phyloP scores from a whole-genome alignment of 164 flowering plant genomes.

The Taxillus chinensis region DNA sequence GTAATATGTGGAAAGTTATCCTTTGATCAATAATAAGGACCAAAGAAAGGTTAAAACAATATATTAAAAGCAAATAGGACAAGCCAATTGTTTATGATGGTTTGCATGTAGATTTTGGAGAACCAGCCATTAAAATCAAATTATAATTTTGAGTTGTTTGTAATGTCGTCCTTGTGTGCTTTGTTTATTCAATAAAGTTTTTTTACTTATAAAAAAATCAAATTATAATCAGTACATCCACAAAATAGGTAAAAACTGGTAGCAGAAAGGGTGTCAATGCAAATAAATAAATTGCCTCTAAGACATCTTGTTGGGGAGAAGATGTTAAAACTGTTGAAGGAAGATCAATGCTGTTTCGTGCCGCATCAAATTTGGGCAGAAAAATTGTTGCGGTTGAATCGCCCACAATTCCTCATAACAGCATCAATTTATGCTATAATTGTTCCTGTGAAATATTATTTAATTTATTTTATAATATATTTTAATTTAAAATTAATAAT shows the following conservation, averaged over 20 bases:
- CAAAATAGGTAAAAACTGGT: not conserved
- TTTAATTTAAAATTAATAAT: too few species aligned
- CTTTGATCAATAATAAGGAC: not conserved
- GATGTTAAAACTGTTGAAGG: conserved; percentile 84
- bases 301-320: conserved; percentile 82
- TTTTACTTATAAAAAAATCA: not conserved
- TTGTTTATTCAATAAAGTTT: not conserved
- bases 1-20: not conserved
- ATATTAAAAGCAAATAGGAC: too few species aligned
- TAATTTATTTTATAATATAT: too few species aligned
- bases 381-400: too few species aligned
- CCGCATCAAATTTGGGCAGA: conserved; percentile 91
- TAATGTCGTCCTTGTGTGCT: too few species aligned
- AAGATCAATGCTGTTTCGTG: conserved; percentile 89
- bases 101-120: not conserved
- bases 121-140: not conserved
- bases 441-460: too few species aligned
- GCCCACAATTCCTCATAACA: too few species aligned
- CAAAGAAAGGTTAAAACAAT: not conserved
- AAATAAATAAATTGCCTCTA: conserved; percentile 41
- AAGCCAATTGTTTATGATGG: too few species aligned
- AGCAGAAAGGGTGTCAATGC: not conserved
- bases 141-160: too few species aligned
- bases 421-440: too few species aligned
- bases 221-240: not conserved